A percentile compares a stretch with the other conserved stretches of the same genome.
Conservation (phyloP, 78 protist genomes). For the Mastigamoeba balamuthi region DNA sequence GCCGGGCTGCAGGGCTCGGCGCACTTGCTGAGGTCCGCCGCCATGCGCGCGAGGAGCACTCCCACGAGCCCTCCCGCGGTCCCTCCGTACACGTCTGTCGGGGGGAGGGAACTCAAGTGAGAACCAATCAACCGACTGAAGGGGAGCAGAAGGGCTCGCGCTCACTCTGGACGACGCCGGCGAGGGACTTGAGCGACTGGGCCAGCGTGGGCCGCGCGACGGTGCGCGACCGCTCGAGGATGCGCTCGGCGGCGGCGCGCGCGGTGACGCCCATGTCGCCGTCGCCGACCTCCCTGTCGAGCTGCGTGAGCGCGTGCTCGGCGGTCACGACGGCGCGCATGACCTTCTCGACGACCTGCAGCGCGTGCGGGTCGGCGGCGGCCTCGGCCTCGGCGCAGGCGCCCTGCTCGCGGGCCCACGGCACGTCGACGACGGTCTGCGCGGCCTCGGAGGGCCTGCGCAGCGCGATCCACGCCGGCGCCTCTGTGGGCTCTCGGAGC, state of each 20-base stretch:
- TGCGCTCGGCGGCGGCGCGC: not conserved
- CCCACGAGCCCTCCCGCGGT: not conserved
- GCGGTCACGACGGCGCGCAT: not conserved
- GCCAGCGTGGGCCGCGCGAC: not conserved
- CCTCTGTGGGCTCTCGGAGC: not conserved
- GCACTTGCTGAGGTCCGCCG: constrained; percentile 1
- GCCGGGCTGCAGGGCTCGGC: constrained; percentile 1
- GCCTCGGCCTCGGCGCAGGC: not conserved
- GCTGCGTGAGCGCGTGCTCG: constrained; percentile 1
- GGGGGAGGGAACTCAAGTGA: constrained; percentile 8
- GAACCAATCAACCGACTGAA: constrained; percentile 20
- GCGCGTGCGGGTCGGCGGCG: not conserved
- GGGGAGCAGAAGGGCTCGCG: constrained; percentile 5
- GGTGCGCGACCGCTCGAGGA: not conserved
- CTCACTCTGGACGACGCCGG: not conserved
- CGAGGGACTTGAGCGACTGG: not conserved
- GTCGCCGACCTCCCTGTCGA: constrained; percentile 34
- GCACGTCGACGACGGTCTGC: not conserved
- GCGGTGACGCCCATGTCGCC: constrained; percentile 42
- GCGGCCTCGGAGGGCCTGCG: too few species aligned
- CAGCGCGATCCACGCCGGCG: too few species aligned
- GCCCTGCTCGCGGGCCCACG: not conserved
- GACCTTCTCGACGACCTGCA: not conserved
- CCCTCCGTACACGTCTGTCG: not conserved
- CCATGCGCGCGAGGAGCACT: not conserved